phyloP scores from a whole-genome alignment of 495 filamentous ascomycete genomes.

The Daldinia decipiens region DNA sequence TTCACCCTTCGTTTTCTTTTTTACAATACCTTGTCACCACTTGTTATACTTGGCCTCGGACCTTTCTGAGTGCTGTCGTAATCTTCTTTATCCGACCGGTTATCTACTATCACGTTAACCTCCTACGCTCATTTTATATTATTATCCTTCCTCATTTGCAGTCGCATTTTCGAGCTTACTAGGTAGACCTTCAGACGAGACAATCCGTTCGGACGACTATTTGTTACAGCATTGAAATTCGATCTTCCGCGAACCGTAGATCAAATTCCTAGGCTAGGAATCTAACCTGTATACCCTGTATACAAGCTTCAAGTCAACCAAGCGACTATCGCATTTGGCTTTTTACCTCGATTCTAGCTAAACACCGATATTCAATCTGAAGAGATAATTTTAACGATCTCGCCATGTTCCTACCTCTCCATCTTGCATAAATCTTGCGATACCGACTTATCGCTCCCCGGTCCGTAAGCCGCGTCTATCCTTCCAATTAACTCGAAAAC shows the following conservation, averaged over 20 bases:
- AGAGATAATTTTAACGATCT: conserved; percentile 10
- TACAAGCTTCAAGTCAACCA: conserved; percentile 11
- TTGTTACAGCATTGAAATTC: neutral
- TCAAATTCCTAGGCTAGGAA: conserved; percentile 35
- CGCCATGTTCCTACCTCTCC: conserved; percentile 30
- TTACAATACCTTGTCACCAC: conserved; percentile 14
- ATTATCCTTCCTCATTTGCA: neutral
- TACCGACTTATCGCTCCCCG: conserved; percentile 25
- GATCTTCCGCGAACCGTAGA: conserved; percentile 5
- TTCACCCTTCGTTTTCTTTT: conserved; percentile 1
- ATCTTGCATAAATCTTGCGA: conserved; percentile 29
- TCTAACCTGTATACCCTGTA: conserved; percentile 26
- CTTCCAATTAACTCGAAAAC: conserved; percentile 19
- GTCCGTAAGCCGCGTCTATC: conserved; percentile 13
- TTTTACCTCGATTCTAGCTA: conserved; percentile 1
- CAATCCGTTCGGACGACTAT: neutral
- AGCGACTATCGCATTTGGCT: conserved; percentile 4
- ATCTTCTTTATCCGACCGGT: conserved; percentile 44
- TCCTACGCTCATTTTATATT: conserved; percentile 30
- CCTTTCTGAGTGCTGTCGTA: conserved; percentile 24
- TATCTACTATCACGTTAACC: conserved; percentile 30
- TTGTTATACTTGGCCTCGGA: conserved; percentile 13
- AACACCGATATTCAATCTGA: conserved; percentile 6
- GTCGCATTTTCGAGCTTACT: conserved; percentile 8
- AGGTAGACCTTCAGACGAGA: conserved; percentile 8